Percentiles rank a stretch among this genome's conserved stretches.
phyloP scores from a whole-genome alignment of 352 stramenopile genomes.

The Thalassiosira mediterranea region DNA sequence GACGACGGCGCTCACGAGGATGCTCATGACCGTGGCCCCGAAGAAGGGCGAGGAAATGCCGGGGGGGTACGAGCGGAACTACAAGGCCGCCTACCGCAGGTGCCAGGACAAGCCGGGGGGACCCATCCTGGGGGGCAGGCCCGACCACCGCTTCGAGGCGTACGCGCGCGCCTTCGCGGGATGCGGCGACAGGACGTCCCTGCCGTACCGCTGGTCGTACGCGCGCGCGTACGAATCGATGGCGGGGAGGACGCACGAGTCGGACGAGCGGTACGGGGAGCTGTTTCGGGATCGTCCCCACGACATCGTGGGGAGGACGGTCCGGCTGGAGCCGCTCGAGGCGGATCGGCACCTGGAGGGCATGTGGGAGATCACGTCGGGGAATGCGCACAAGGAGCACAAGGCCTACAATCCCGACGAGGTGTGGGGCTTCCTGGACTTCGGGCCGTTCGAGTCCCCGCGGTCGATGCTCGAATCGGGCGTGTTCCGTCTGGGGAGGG shows the following conservation, averaged over 20 bases:
- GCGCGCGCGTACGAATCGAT: constrained; percentile 74
- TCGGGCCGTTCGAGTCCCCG: constrained; percentile 65
- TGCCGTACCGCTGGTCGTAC: constrained; percentile 72
- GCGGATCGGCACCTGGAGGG: constrained; percentile 56
- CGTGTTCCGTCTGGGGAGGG: constrained; percentile 63
- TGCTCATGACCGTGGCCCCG: constrained; percentile 65
- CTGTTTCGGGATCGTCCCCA: constrained; percentile 54
- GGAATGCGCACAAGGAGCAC: constrained; percentile 52
- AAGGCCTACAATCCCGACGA: constrained; percentile 72
- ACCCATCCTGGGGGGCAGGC: constrained; percentile 59
- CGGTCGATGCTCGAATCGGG: constrained; percentile 55
- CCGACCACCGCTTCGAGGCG: constrained; percentile 76
- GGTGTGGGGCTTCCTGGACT: constrained; percentile 76
- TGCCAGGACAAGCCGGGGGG: constrained; percentile 81
- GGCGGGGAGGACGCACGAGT: constrained; percentile 45
- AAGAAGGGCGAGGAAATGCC: constrained; percentile 31
- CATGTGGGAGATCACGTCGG: constrained; percentile 71
- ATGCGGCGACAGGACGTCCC: constrained; percentile 56
- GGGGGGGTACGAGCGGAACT: constrained; percentile 67
- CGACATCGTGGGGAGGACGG: constrained; percentile 65
- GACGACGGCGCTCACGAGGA: constrained; percentile 65
- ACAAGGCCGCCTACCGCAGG: constrained; percentile 67
- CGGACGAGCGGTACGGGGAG: constrained; percentile 59
- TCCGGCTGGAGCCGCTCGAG: constrained; percentile 74
- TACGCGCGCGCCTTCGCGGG: constrained; percentile 76